These are phyloP conservation scores for Conticribra guillardii DNA, from an alignment of 108 stramenopile species.

Conservation along the genomic window DNA sequence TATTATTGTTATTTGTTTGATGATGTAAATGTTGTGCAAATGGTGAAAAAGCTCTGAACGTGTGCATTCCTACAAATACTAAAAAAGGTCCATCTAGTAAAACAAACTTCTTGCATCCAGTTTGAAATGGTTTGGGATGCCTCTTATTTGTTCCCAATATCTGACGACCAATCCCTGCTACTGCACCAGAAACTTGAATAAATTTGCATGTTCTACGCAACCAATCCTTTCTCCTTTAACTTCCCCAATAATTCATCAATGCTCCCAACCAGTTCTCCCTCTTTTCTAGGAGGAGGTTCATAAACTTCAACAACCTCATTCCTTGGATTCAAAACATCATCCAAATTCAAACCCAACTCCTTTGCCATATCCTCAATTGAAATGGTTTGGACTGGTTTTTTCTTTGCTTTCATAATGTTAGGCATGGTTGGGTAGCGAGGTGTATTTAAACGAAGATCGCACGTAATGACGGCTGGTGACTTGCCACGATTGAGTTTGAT, in stretches of 20 bases:
- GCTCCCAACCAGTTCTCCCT: constrained; percentile 91
- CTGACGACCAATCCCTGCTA: too few species aligned
- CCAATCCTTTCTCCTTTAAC: constrained; percentile 81
- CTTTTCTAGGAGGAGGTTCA: constrained; percentile 94
- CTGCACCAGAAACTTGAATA: too few species aligned
- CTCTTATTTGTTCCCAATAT: too few species aligned
- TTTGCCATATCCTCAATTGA: constrained; percentile 64
- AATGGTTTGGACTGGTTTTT: constrained; percentile 94
- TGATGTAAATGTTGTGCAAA: too few species aligned
- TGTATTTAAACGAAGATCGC: constrained; percentile 98
- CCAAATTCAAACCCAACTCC: constrained; percentile 90
- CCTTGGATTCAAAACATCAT: constrained; percentile 57
- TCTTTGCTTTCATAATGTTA: constrained; percentile 99
- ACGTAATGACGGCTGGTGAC: constrained; percentile 95
- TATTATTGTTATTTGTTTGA: too few species aligned
- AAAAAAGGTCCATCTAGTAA: too few species aligned
- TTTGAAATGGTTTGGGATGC: too few species aligned
- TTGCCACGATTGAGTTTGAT: constrained; percentile 57
- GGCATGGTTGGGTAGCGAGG: constrained; percentile 99
- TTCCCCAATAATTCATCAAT: constrained; percentile 95
- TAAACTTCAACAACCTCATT: constrained; percentile 90
- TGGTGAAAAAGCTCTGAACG: too few species aligned
- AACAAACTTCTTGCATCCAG: too few species aligned
- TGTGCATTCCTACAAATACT: too few species aligned
- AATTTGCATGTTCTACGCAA: too few species aligned